Evolutionary conservation across 2,329 filamentous ascomycete genomes (phyloP).

Genomic region (Helotiales sp.): DNA sequence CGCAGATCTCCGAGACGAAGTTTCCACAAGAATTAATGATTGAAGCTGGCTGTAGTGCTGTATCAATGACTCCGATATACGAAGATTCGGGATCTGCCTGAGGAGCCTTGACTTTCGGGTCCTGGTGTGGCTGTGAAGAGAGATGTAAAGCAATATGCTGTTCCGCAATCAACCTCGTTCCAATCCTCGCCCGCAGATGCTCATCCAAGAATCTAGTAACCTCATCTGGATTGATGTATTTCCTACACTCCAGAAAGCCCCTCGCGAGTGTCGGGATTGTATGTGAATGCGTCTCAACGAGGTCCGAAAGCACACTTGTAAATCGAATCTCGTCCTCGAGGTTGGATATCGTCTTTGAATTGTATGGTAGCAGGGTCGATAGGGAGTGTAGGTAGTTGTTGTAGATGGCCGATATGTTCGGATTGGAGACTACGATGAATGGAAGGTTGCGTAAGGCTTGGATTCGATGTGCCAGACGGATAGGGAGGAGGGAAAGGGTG

Average conservation of each 20-base stretch:
- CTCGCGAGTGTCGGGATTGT: constrained; percentile 92
- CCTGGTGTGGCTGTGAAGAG: constrained; percentile 72
- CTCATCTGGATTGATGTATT: constrained; percentile 81
- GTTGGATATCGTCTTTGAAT: constrained; percentile 62
- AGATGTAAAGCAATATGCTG: constrained; percentile 93
- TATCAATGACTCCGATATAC: constrained; percentile 96
- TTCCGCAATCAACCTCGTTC: constrained; percentile 91
- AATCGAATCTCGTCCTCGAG: constrained; percentile 89
- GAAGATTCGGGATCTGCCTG: constrained; percentile 58
- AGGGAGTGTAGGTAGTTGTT: constrained; percentile 95
- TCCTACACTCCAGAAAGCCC: constrained; percentile 90
- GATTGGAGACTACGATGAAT: constrained; percentile 98
- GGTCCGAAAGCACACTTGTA: constrained; percentile 88
- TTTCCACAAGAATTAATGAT: constrained; percentile 85
- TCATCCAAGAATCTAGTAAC: constrained; percentile 94
- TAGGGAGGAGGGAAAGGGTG: constrained; percentile 88
- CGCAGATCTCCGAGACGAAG: constrained; percentile 94
- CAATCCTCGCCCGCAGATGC: constrained; percentile 90
- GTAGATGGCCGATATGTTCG: constrained; percentile 92
- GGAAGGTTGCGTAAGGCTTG: constrained; percentile 91
- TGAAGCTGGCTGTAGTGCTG: constrained; percentile 78
- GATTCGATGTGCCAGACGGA: constrained; percentile 91
- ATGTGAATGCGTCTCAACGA: constrained; percentile 93
- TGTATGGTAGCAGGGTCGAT: constrained; percentile 85
- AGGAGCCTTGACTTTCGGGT: constrained; percentile 56